Conservation (phyloP, 805 yeast species). For the Saccharomycopsis capsularis region DNA sequence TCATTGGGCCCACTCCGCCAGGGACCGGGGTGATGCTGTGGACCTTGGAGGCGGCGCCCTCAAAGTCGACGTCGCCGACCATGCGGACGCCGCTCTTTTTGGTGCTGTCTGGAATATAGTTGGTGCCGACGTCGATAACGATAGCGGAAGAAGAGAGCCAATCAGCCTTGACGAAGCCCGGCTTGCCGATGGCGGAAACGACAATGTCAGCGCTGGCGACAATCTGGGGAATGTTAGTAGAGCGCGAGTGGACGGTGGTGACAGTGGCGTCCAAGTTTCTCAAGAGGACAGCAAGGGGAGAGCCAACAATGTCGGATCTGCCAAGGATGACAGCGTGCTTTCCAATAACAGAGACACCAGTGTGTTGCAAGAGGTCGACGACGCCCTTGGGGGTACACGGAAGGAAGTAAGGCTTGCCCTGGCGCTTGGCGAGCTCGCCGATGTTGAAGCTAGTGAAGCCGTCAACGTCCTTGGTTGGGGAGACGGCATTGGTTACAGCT, state of each 20-base stretch:
- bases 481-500: slow-evolving; percentile 58
- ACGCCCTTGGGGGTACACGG: slow-evolving; percentile 87
- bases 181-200: slow-evolving; percentile 68
- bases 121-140: slow-evolving; percentile 80
- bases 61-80: slow-evolving; percentile 75
- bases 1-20: slow-evolving; percentile 92
- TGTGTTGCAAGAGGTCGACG: slow-evolving; percentile 52
- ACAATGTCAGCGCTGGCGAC: slow-evolving; percentile 66
- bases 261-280: slow-evolving; percentile 71
- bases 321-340: slow-evolving; percentile 79
- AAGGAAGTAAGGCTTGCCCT: slow-evolving; percentile 61
- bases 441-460: slow-evolving; percentile 75
- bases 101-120: slow-evolving; percentile 58
- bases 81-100: slow-evolving; percentile 63
- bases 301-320: slow-evolving; percentile 80
- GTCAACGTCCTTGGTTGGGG: slow-evolving; percentile 68
- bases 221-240: slow-evolving; percentile 45
- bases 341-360: slow-evolving; percentile 52
- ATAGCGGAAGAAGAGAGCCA: slow-evolving; percentile 59
- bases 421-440: slow-evolving; percentile 69
- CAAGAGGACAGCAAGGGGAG: slow-evolving; percentile 67
- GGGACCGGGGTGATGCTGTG: slow-evolving; percentile 81
- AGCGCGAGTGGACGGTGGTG: slow-evolving; percentile 64
- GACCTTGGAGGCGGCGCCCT: slow-evolving; percentile 35
- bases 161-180: slow-evolving; percentile 64